A percentile compares a stretch with the other conserved stretches of the same genome.
Evolutionary conservation across 805 yeast genomes (phyloP).

Genomic region (Danielozyma ontarioensis): DNA sequence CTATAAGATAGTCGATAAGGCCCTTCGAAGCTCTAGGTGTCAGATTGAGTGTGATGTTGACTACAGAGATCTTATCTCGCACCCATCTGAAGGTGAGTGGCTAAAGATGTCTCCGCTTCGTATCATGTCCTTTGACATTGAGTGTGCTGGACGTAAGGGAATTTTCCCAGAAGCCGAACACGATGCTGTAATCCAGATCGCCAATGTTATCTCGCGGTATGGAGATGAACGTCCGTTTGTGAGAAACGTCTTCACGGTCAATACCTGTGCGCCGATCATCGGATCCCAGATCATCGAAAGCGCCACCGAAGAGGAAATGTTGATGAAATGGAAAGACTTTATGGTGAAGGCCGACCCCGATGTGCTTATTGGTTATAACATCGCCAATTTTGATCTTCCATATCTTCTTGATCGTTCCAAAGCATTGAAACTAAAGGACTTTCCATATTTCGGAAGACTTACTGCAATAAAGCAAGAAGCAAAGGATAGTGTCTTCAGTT

Average conservation of each 20-base stretch:
- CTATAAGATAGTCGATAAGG: slow-evolving; percentile 45
- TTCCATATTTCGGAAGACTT: slow-evolving; percentile 87
- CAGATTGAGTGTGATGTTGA: slow-evolving; percentile 78
- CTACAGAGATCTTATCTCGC: slow-evolving; percentile 67
- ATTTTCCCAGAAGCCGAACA: slow-evolving; percentile 91
- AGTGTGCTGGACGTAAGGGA: slow-evolving; percentile 97
- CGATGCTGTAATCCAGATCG: slow-evolving; percentile 96
- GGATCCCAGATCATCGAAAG: slow-evolving; percentile 85
- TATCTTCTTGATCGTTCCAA: slow-evolving; percentile 83
- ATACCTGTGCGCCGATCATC: slow-evolving; percentile 87
- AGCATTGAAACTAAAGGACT: slow-evolving; percentile 57
- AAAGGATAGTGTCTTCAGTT: slow-evolving; percentile 78
- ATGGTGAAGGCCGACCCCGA: slow-evolving; percentile 86
- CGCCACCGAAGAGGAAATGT: slow-evolving; percentile 74
- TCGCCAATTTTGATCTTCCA: slow-evolving; percentile 92
- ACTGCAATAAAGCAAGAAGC: slow-evolving; percentile 64
- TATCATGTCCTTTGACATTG: slow-evolving; percentile 91
- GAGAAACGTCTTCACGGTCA: slow-evolving; percentile 89
- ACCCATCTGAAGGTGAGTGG: slow-evolving; percentile 91
- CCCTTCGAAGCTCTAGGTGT: slow-evolving; percentile 59
- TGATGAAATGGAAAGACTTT: slow-evolving; percentile 82
- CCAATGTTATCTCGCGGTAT: slow-evolving; percentile 81
- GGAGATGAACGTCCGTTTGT: slow-evolving; percentile 89
- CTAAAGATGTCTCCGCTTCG: slow-evolving; percentile 89
- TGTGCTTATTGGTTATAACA: slow-evolving; percentile 94